Evolutionary conservation across 345 rosid genomes (phyloP).

Genomic region (Corchorus olitorius): DNA sequence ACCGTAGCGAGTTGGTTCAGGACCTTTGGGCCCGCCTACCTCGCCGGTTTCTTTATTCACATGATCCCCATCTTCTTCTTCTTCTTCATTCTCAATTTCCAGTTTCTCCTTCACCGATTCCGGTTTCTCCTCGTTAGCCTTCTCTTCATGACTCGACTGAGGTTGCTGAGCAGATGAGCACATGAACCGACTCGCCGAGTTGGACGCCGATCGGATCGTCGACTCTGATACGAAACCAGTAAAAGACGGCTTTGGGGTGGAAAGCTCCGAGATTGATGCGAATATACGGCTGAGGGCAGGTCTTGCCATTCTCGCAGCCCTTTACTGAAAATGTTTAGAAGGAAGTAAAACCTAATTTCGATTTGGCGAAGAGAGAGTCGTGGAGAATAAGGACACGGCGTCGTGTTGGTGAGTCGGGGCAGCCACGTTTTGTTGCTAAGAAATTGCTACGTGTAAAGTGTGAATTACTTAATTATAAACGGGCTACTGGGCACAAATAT

Average conservation of each 20-base stretch:
- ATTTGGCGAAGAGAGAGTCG: neutral
- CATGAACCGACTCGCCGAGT: conserved; percentile 31
- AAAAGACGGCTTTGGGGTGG: conserved; percentile 1
- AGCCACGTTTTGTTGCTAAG: conserved; percentile 3
- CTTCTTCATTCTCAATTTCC: conserved; percentile 19
- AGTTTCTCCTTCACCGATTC: conserved; percentile 34
- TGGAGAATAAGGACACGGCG: neutral
- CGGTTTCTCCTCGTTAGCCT: conserved; percentile 26
- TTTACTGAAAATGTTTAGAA: neutral
- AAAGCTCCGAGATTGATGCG: conserved; percentile 25
- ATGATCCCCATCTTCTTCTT: conserved; percentile 34
- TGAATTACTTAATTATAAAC: no score
- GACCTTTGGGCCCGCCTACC: conserved; percentile 83
- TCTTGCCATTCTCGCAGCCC: conserved; percentile 34
- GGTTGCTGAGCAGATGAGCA: conserved; percentile 21
- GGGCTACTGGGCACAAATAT: no score
- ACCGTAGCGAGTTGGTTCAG: conserved; percentile 93
- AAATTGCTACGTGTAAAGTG: neutral
- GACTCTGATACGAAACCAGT: conserved; percentile 15
- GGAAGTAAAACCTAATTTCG: conserved; percentile 13
- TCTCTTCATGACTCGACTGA: conserved; percentile 40
- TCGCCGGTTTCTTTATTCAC: conserved; percentile 79
- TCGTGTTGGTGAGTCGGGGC: neutral
- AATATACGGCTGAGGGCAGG: conserved; percentile 36
- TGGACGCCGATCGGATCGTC: conserved; percentile 19